Evolutionary conservation across 768 basidiomycete species (phyloP), one percentile per base, ranked within the genome.

Genomic region (Coprinopsis sp.): DNA sequence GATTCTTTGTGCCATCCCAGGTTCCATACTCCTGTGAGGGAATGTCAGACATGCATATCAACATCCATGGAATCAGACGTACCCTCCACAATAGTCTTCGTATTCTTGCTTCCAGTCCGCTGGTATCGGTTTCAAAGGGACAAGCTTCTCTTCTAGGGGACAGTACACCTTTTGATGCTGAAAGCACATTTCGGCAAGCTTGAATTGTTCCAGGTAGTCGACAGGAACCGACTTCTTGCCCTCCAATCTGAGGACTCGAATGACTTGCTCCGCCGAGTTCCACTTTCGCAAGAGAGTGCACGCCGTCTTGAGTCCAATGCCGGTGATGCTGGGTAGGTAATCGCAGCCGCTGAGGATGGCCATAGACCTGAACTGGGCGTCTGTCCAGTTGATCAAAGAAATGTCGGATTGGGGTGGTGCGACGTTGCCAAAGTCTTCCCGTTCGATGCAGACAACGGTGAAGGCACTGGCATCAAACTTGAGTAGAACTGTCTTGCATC

Each of bases 281-380:
- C 89, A 79, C 62, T 89, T 91, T 57, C 84, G 73, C 54, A 99
- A 66, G 30, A 97, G 68, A 16, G 72, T 65, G 68, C 85, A 88
- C 5, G 96, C 93, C 11, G 91, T 98, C 74, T 96, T 98, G 59
- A 99, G 66, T 6, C 96, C 96, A 31, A 99, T 73, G 1, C 95
- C 95, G 19, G 78, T 79, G 40, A 99, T 90, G 54, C 89, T 94
- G 7, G 89, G 79, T 18, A 98, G 74, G 64, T 95, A 95, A 61
- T 95, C 92, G 61, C 92, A 95, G 13, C 92, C 92, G 51, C 87
- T 89, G 45, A 95, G 70, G 61, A 95, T 93, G 2, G 91, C 86
- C 91, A 95, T 96, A 31, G 87, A 75, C 19, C 95, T 79, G 59
- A 98, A 97, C 63, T 96, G 87, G 8, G 71, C 68, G 58, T 95